These are phyloP conservation scores for Pseudotsuga menziesii DNA, from an alignment of 75 land plant genomes.

Conservation along the genomic window DNA sequence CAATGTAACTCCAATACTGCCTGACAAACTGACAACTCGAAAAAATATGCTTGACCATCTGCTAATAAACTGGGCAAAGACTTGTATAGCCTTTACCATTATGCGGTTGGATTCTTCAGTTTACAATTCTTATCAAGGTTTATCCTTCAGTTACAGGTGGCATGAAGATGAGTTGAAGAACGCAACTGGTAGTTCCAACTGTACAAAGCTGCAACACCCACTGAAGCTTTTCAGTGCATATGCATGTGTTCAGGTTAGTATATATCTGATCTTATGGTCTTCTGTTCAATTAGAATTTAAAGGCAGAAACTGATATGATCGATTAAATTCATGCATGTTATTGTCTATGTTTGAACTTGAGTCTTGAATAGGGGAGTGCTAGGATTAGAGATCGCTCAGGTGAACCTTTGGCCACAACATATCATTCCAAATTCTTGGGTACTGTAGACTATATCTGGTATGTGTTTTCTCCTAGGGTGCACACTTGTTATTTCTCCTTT, in stretches of 20 bases:
- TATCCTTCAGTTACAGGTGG: slow-evolving; percentile 18
- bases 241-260: slow-evolving; percentile 24
- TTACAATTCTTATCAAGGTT: neutral
- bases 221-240: slow-evolving; percentile 46
- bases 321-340: neutral
- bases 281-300: neutral
- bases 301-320: neutral
- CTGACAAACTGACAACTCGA: too few relatives aligned
- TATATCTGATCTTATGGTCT: neutral
- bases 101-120: neutral
- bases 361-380: slow-evolving; percentile 37
- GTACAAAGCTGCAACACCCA: slow-evolving; percentile 17
- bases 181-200: slow-evolving; percentile 29
- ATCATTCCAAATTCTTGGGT: slow-evolving; percentile 74
- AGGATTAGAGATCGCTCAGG: slow-evolving; percentile 45
- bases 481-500: neutral
- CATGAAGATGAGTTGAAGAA: slow-evolving; percentile 26
- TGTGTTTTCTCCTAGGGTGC: slow-evolving; percentile 28
- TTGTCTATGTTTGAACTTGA: slow-evolving; percentile 11
- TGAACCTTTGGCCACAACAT: slow-evolving; percentile 76
- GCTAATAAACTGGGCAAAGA: too few relatives aligned
- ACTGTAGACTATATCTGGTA: slow-evolving; percentile 82
- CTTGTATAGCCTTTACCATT: neutral
- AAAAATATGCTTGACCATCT: too few relatives aligned
- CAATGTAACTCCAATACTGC: too few relatives aligned